phyloP scores from a whole-genome alignment of 495 filamentous ascomycete species.

The Penicillium soppii region DNA sequence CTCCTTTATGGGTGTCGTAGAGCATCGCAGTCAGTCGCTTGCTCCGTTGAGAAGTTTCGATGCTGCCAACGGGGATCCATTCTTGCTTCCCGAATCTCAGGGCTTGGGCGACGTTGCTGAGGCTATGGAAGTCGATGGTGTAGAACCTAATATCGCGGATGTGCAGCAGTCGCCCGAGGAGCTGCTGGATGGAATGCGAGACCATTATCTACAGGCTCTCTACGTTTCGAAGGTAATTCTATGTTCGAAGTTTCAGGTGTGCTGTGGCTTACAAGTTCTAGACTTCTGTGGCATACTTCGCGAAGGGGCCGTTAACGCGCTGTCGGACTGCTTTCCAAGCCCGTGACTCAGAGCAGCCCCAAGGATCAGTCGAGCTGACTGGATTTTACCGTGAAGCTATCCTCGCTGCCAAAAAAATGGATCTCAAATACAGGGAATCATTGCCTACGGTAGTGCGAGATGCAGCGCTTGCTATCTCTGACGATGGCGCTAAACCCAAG shows the following conservation, averaged over 20 bases:
- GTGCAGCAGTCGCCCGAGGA: conserved; percentile 56
- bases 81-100: conserved; percentile 16
- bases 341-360: conserved; percentile 42
- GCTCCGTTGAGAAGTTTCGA: conserved; percentile 4
- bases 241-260: neutral
- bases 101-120: neutral
- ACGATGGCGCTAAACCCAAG: conserved; percentile 54
- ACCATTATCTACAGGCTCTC: conserved; percentile 83
- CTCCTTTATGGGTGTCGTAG: conserved; percentile 23
- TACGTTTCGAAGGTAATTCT: conserved; percentile 76
- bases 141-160: conserved; percentile 13
- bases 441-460: conserved; percentile 66
- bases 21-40: conserved; percentile 21
- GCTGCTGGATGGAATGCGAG: conserved; percentile 65
- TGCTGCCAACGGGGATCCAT: conserved; percentile 1
- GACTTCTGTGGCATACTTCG: conserved; percentile 93
- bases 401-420: conserved; percentile 70
- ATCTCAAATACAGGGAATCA: conserved; percentile 83
- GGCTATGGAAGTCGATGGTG: conserved; percentile 18
- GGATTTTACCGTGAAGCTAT: conserved; percentile 70
- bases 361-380: conserved; percentile 48
- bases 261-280: conserved; percentile 28
- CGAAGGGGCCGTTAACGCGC: conserved; percentile 91
- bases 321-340: conserved; percentile 74
- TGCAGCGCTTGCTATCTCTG: conserved; percentile 60